Evolutionary conservation across 192 early-diverging fungal species (phyloP), one percentile per base, ranked within the genome.

Genomic region (Phycomyces blakesleeanus): DNA sequence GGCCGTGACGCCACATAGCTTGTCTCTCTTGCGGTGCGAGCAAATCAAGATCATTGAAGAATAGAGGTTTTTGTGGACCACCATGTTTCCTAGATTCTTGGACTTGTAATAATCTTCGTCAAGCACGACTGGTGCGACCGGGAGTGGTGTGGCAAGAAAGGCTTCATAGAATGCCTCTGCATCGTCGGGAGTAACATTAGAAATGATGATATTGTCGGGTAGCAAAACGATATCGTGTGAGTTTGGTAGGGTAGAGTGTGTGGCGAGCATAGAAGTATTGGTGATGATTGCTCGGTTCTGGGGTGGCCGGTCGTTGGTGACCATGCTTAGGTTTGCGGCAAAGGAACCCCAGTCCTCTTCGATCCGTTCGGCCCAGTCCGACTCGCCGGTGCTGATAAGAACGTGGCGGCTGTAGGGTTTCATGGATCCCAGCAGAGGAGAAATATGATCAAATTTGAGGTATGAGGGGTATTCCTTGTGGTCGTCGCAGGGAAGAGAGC

Each of bases 1-100:
- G 0, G 77, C 83, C 1, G 79, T 79, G 1, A 81, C 63, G 27
- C 81, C 79, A 64, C 83, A 85, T 1, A 81, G 71, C 63, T 85
- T 85, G 61, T 85, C 83, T 44, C 83, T 73, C n/a, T 65, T 69
- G 11, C 62, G 49, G 58, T 85, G 83, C 12, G 83, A 85, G 61
- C 83, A 85, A 25, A 85, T 81, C 61, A 85, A 56, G 6, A 85
- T 67, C 25, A 74, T 72, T 9, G 74, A 73, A 40, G 64, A 68
- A 61, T 78, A 78, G 0, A 68, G 64, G 53, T 75, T 76, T 37
- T 51, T 55, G 50, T 72, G 59, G 5, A 76, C 80, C 0, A 59
- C 22, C 22, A 71, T 3, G 61, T 63, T n/a, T 64, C 59, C 5
- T 52, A 64, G 38, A 25, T 54, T 1, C 39, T 22, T 51, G 22